Percentiles rank a stretch among this genome's conserved stretches.
phyloP scores from a whole-genome alignment of 129 eudicot genomes.

The Flaveria robusta region DNA sequence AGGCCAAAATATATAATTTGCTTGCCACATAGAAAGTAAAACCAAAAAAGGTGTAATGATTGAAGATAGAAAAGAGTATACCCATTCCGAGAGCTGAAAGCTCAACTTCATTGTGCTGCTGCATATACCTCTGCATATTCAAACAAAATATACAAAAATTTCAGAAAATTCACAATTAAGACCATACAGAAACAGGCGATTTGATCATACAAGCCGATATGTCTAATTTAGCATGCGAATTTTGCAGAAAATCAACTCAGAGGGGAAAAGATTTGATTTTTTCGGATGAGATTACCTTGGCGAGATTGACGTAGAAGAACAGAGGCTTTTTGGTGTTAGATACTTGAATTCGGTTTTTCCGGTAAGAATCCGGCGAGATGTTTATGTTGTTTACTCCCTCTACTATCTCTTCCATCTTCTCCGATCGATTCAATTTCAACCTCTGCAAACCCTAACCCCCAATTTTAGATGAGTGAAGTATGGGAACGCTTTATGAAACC shows the following conservation, averaged over 20 bases:
- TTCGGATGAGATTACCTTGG: slow-evolving; percentile 39
- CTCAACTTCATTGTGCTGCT: slow-evolving; percentile 73
- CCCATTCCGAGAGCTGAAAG: slow-evolving; percentile 84
- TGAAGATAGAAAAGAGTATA: slow-evolving; percentile 18
- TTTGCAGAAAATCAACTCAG: background rate
- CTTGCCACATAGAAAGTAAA: background rate
- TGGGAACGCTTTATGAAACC: background rate
- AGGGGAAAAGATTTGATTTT: background rate
- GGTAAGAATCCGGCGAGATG: slow-evolving; percentile 41
- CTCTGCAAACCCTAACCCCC: slow-evolving; percentile 25
- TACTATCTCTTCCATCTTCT: slow-evolving; percentile 41
- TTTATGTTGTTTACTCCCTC: slow-evolving; percentile 42
- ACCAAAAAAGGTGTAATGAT: background rate
- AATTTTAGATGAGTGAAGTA: background rate
- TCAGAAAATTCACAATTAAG: background rate
- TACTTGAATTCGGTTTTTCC: slow-evolving; percentile 71
- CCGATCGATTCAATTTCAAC: background rate
- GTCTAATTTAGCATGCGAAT: background rate
- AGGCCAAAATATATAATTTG: background rate
- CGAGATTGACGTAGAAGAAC: slow-evolving; percentile 76
- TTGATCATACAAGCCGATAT: background rate
- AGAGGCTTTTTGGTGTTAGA: slow-evolving; percentile 71
- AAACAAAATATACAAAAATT: background rate
- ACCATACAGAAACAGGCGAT: slow-evolving; percentile 1
- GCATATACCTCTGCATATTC: slow-evolving; percentile 62